These are phyloP conservation scores for Huntiella decipiens DNA, from an alignment of 2,329 filamentous ascomycete genomes.

Conservation along the genomic window DNA sequence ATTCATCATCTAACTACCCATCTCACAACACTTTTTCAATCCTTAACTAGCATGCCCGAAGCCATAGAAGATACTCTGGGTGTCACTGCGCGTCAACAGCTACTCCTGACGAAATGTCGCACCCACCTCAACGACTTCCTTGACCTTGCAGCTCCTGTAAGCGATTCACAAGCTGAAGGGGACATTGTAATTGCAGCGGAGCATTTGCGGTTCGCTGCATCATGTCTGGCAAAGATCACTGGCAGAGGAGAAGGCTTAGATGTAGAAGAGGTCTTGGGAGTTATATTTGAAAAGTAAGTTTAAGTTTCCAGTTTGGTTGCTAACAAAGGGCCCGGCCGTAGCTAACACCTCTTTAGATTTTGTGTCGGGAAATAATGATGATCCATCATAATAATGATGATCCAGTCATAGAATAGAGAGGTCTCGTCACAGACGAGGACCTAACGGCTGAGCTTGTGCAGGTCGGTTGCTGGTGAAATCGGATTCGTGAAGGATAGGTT, in stretches of 20 bases:
- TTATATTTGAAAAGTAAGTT: slow-evolving; percentile 90
- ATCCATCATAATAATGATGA: neutral
- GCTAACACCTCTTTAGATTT: slow-evolving; percentile 22
- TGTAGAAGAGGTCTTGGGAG: slow-evolving; percentile 86
- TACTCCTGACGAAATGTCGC: slow-evolving; percentile 58
- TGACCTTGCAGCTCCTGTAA: slow-evolving; percentile 27
- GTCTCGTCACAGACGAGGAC: neutral
- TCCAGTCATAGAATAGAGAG: neutral
- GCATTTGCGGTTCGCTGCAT: slow-evolving; percentile 62
- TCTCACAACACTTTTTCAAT: slow-evolving; percentile 47
- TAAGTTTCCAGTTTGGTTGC: neutral
- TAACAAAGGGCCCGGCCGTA: neutral
- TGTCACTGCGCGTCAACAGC: slow-evolving; percentile 74
- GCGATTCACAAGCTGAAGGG: slow-evolving; percentile 28
- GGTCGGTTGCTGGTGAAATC: too few relatives aligned
- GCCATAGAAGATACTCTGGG: slow-evolving; percentile 71
- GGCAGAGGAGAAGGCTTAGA: slow-evolving; percentile 71
- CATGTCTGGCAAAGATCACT: slow-evolving; percentile 68
- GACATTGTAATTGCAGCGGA: slow-evolving; percentile 88
- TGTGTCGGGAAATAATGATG: slow-evolving; percentile 25
- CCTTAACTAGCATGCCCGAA: slow-evolving; percentile 49
- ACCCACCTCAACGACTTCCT: slow-evolving; percentile 57
- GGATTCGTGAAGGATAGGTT: too few relatives aligned
- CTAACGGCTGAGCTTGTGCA: too few relatives aligned
- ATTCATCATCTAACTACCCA: slow-evolving; percentile 49